Evolutionary conservation across 192 early-diverging fungal species (phyloP).

Genomic region (Coemansia sp.): DNA sequence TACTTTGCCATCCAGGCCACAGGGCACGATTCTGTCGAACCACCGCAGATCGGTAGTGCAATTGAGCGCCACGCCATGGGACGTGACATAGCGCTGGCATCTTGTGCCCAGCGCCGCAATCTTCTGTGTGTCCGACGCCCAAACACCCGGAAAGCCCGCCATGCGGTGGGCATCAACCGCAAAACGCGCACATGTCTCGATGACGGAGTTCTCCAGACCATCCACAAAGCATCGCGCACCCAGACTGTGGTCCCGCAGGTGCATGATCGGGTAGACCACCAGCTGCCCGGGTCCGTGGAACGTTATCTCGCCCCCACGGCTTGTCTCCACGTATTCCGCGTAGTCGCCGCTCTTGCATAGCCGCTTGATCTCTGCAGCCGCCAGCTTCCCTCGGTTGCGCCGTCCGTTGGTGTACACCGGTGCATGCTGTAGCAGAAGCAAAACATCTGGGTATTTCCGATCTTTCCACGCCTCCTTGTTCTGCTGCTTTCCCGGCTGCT

Average conservation of each 20-base stretch:
- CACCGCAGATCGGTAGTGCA: constrained; percentile 86
- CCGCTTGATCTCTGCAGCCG: constrained; percentile 54
- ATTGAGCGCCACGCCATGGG: constrained; percentile 94
- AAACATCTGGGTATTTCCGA: constrained; percentile 36
- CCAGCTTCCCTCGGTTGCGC: constrained; percentile 64
- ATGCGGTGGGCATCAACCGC: constrained; percentile 63
- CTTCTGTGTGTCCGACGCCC: constrained; percentile 82
- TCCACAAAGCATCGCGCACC: constrained; percentile 78
- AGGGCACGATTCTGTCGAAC: constrained; percentile 90
- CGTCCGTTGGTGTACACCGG: constrained; percentile 93
- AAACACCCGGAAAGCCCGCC: constrained; percentile 86
- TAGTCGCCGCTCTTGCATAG: constrained; percentile 20
- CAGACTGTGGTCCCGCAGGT: constrained; percentile 71
- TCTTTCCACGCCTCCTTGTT: not conserved
- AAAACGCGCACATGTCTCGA: constrained; percentile 68
- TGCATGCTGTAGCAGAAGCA: constrained; percentile 80
- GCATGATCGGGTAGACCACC: constrained; percentile 90
- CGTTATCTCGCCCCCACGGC: constrained; percentile 91
- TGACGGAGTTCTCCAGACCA: constrained; percentile 74
- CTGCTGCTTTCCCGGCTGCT: not conserved
- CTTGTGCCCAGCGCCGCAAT: constrained; percentile 95
- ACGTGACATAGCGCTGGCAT: constrained; percentile 82
- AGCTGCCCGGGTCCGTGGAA: constrained; percentile 98
- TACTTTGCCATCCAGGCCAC: constrained; percentile 77
- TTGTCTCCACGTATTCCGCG: constrained; percentile 61